Base-by-base conservation (phyloP, 805 yeast genomes). In the Teunomyces tritomae region DNA sequence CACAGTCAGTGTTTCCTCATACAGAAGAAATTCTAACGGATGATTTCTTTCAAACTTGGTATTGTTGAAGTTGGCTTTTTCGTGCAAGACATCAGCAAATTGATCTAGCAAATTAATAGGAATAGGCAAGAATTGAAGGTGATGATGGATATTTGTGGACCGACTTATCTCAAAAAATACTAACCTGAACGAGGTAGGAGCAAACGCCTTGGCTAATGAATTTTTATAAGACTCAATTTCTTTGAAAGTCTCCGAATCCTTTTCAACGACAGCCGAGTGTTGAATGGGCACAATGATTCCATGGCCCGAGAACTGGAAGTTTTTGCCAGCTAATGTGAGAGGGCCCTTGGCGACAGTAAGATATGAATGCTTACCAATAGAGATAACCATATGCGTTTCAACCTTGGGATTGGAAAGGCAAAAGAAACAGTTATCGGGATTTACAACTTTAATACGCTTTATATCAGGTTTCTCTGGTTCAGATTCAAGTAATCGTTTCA, bases 301-400 rank as follows among this genome's bases (percentile, higher is more conserved):
- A 69, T 90, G 97, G 0, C 95, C 96, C 0, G 95, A 80, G 57
- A 87, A 83, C 58, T 76, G 67, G 3, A 77, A 64, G 3, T 68
- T 65, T 10, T 70, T 69, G 8, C 62, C 65, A 0, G 84, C 79
- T 26, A 75, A 65, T 1, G 87, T 79, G 14, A 90, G 65, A 0
- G 97, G 97, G 0, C 97, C 97, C 59, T 87, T 89, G 0, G 96
- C 95, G 11, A 84, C 73, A 0, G 97, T 84, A 48, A 90, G 44
- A 61, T 89, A 90, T 0, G 82, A 67, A 40, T 72, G 70, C 9
- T 77, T 76, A 0, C 88, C 92, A 45, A 91, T 85, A 0, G 94
- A 79, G 0, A 89, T 75, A 9, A 90, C 80, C 85, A 91, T 82
- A 62, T 89, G 95, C 2, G 87, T 73, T 53, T 85, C 91, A 5